phyloP scores from a whole-genome alignment of 495 filamentous ascomycete species.

The Aspergillus olivimuriae region DNA sequence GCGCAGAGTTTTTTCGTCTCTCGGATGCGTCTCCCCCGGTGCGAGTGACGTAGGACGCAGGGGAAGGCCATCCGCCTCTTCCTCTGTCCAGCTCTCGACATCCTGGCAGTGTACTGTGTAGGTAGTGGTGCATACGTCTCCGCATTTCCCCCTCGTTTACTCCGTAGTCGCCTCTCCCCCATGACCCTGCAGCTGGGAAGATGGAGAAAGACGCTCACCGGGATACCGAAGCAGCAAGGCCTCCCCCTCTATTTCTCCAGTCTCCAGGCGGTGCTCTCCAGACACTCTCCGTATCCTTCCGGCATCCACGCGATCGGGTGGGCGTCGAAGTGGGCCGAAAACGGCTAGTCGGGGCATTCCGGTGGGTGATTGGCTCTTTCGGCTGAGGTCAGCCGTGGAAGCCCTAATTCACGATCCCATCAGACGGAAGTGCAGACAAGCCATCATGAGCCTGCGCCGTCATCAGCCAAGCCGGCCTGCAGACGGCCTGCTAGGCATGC shows the following conservation, averaged over 20 bases:
- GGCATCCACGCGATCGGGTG: neutral
- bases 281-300: conserved; percentile 8
- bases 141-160: conserved; percentile 14
- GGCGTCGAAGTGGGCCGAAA: conserved; percentile 2
- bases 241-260: conserved; percentile 17
- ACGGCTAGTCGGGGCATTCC: neutral
- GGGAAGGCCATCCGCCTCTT: neutral
- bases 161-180: conserved; percentile 1
- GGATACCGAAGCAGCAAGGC: conserved; percentile 14
- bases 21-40: no score
- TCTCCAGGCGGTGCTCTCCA: conserved; percentile 4
- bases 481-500: conserved; percentile 8
- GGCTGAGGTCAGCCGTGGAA: neutral
- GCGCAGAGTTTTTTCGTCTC: no score
- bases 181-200: neutral
- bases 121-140: conserved; percentile 7
- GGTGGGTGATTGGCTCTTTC: neutral
- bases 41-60: no score
- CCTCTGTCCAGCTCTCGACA: neutral
- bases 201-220: conserved; percentile 12
- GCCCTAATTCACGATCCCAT: neutral
- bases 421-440: neutral
- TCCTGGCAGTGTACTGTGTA: neutral
- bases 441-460: no score
- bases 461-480: conserved; percentile 6